Conservation (phyloP, 1,284 basidiomycete species). For the Leccinum pallidistipes region DNA sequence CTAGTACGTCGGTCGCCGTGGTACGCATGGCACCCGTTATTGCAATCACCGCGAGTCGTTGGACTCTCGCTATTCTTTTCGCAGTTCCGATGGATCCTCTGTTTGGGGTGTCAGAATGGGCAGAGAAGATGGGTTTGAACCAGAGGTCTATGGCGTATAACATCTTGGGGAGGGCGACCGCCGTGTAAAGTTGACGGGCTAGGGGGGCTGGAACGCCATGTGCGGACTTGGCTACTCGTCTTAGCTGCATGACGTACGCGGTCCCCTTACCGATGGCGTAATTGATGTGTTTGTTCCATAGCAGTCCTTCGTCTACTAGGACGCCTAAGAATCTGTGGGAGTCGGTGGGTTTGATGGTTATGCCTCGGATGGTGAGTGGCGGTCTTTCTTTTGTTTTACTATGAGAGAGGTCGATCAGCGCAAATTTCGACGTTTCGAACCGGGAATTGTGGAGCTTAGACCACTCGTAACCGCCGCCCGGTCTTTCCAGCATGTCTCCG, state of each 20-base stretch:
- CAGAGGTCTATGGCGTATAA: not conserved
- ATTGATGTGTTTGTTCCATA: not conserved
- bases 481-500: not conserved
- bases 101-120: too few species aligned
- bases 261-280: slow-evolving; percentile 2
- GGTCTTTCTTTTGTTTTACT: not conserved
- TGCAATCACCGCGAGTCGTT: not conserved
- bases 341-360: not conserved
- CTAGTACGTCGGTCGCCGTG: not conserved
- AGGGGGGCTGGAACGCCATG: too few species aligned
- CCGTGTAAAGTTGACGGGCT: too few species aligned
- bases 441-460: slow-evolving; percentile 6
- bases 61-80: not conserved
- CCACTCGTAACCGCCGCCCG: not conserved
- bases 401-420: slow-evolving; percentile 8
- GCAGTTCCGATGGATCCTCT: too few species aligned
- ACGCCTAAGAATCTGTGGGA: slow-evolving; percentile 4
- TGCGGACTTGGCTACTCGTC: not conserved
- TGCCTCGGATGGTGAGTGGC: not conserved
- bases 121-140: too few species aligned
- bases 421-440: slow-evolving; percentile 14
- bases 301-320: not conserved
- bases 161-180: not conserved
- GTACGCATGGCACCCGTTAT: not conserved
- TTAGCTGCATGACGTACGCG: slow-evolving; percentile 4